These are phyloP conservation scores for Noccaea caerulescens DNA, from an alignment of 345 rosid genomes.

Conservation along the genomic window DNA sequence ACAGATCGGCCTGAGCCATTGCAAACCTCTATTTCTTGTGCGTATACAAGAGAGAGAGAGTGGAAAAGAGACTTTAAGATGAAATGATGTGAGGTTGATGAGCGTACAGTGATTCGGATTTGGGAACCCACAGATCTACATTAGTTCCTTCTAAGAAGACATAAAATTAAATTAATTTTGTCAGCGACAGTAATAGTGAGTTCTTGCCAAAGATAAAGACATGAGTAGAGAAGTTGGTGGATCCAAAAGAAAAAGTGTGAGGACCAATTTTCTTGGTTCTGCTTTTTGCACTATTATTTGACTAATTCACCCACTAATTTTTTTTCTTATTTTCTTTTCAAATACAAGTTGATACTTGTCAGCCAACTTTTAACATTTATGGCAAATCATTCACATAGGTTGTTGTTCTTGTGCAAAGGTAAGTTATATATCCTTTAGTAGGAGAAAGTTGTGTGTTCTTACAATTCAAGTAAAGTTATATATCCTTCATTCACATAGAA, in stretches of 20 bases:
- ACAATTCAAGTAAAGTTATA: no score
- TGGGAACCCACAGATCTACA: conserved; percentile 23
- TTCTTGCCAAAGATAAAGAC: conserved; percentile 20
- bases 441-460: background rate
- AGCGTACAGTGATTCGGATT: conserved; percentile 47
- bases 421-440: background rate
- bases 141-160: conserved; percentile 21
- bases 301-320: conserved; percentile 39
- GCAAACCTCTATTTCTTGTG: background rate
- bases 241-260: conserved; percentile 25
- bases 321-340: conserved; percentile 1
- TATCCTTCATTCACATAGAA: no score
- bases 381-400: conserved; percentile 16
- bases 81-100: conserved; percentile 37
- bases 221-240: conserved; percentile 35
- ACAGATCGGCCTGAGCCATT: background rate
- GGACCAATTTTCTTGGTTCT: conserved; percentile 21
- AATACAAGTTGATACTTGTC: conserved; percentile 8
- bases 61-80: conserved; percentile 20
- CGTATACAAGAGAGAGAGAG: conserved; percentile 3
- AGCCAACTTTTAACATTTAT: conserved; percentile 3
- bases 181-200: conserved; percentile 36
- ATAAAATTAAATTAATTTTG: conserved; percentile 13
- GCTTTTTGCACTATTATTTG: conserved; percentile 33
- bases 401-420: background rate